phyloP scores from a whole-genome alignment of 305 asterid species.

The Plantago coronopus region DNA sequence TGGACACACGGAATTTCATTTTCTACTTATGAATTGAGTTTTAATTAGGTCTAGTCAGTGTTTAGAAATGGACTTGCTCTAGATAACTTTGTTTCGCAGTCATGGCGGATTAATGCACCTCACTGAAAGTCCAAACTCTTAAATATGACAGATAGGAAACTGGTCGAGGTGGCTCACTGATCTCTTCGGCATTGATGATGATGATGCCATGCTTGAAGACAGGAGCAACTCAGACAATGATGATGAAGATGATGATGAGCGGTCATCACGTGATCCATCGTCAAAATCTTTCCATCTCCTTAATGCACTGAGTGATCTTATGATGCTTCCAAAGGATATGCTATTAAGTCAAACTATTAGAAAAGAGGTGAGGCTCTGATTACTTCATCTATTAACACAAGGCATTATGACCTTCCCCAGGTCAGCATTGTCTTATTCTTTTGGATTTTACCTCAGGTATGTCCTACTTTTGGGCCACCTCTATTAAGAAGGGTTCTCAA shows the following conservation, averaged over 20 bases:
- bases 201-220: slow-evolving; percentile 30
- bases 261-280: slow-evolving; percentile 35
- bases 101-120: neutral
- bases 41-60: too few species aligned
- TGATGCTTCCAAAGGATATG: slow-evolving; percentile 97
- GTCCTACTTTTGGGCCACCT: slow-evolving; percentile 63
- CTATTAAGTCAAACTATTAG: slow-evolving; percentile 51
- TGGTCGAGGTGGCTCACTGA: slow-evolving; percentile 88
- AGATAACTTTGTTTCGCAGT: neutral
- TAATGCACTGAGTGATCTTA: slow-evolving; percentile 75
- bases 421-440: neutral
- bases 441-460: slow-evolving; percentile 43
- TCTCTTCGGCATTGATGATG: slow-evolving; percentile 59
- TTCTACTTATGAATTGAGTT: too few species aligned
- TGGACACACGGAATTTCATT: too few species aligned
- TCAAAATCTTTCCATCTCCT: slow-evolving; percentile 65
- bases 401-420: neutral
- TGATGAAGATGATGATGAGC: slow-evolving; percentile 39
- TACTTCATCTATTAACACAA: slow-evolving; percentile 1
- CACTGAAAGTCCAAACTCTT: neutral
- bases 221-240: slow-evolving; percentile 27
- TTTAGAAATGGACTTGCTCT: neutral
- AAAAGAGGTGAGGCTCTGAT: slow-evolving; percentile 52
- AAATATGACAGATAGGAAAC: slow-evolving; percentile 57
- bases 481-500: slow-evolving; percentile 63